These are phyloP conservation scores for Annulohypoxylon stygium DNA, from an alignment of 495 filamentous ascomycete species.

Conservation along the genomic window DNA sequence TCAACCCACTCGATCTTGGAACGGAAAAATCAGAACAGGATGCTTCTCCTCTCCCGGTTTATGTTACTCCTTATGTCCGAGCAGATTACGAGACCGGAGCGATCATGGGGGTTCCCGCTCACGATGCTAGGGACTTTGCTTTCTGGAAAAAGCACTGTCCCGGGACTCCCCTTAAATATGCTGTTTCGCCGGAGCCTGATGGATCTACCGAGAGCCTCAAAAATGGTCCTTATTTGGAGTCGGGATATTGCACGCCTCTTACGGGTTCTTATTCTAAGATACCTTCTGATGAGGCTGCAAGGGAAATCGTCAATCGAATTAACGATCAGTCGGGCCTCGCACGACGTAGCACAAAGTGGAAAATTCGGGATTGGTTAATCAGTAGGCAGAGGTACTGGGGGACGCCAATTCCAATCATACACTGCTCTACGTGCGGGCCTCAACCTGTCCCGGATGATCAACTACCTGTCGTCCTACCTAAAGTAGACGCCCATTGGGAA, in stretches of 20 bases:
- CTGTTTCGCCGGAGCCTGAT: conserved; percentile 66
- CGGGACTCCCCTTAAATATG: conserved; percentile 64
- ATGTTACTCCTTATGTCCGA: conserved; percentile 86
- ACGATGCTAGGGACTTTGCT: conserved; percentile 79
- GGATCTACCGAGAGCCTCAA: conserved; percentile 56
- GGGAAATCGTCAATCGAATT: conserved; percentile 72
- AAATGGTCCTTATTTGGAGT: conserved; percentile 67
- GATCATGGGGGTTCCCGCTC: conserved; percentile 92
- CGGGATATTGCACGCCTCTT: conserved; percentile 74
- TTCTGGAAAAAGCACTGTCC: conserved; percentile 81
- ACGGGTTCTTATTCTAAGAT: conserved; percentile 71
- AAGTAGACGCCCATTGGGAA: conserved; percentile 75
- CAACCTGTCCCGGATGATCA: conserved; percentile 82
- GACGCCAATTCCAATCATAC: conserved; percentile 88
- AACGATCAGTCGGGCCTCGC: conserved; percentile 64
- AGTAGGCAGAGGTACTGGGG: conserved; percentile 93
- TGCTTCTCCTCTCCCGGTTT: conserved; percentile 74
- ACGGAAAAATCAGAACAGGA: conserved; percentile 62
- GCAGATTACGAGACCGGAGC: conserved; percentile 89
- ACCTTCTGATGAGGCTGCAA: conserved; percentile 71
- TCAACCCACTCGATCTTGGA: conserved; percentile 74
- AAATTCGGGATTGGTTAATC: conserved; percentile 87
- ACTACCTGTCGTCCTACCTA: conserved; percentile 81
- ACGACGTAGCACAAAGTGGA: conserved; percentile 75
- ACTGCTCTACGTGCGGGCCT: conserved; percentile 80